Conservation (phyloP, 768 basidiomycete species). For the Candolleomyces aberdarensis region DNA sequence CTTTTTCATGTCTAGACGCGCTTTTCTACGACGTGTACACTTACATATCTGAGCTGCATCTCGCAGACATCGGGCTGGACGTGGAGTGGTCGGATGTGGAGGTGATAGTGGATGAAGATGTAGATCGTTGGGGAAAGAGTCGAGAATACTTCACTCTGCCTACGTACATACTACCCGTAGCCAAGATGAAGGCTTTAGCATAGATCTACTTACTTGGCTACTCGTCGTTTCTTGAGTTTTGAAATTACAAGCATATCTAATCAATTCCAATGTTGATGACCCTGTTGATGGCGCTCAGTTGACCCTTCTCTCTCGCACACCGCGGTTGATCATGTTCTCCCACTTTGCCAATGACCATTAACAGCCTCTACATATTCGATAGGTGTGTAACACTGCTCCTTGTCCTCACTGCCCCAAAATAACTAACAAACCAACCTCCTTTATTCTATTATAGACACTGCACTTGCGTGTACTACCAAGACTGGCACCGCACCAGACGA, state of each 20-base stretch:
- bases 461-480: conserved; percentile 90
- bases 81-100: conserved; percentile 83
- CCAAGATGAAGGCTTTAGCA: conserved; percentile 11
- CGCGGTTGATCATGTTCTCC: background rate
- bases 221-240: background rate
- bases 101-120: conserved; percentile 45
- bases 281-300: background rate
- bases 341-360: conserved; percentile 66
- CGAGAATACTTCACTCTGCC: conserved; percentile 76
- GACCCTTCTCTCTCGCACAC: background rate
- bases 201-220: background rate
- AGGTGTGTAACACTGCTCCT: conserved; percentile 44
- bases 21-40: conserved; percentile 92
- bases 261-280: background rate
- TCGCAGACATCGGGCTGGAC: conserved; percentile 76
- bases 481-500: conserved; percentile 82
- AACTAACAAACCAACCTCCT: background rate
- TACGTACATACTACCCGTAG: conserved; percentile 68
- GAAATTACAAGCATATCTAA: background rate
- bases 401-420: background rate
- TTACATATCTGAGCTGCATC: conserved; percentile 77
- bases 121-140: conserved; percentile 73
- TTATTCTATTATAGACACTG: conserved; percentile 62
- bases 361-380: conserved; percentile 92
- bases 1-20: conserved; percentile 49